Conservation (phyloP, 2,329 filamentous ascomycete species). For the Myriangium duriaei region DNA sequence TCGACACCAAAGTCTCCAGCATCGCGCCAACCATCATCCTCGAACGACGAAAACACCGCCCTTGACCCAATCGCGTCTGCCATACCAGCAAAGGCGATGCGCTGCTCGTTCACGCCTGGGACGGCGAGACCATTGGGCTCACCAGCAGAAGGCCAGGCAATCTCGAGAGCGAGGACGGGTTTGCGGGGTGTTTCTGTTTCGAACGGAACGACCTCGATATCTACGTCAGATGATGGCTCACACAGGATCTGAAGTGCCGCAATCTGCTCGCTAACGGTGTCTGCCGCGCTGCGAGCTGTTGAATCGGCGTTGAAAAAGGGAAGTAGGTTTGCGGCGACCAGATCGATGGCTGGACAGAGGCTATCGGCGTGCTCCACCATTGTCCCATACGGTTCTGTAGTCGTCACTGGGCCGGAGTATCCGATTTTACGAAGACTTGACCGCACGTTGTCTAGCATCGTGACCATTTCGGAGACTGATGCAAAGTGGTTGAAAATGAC, state of each 20-base stretch:
- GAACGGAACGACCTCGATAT: not conserved
- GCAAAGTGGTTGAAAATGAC: slow-evolving; percentile 64
- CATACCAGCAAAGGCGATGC: slow-evolving; percentile 59
- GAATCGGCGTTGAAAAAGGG: slow-evolving; percentile 78
- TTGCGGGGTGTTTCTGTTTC: slow-evolving; percentile 30
- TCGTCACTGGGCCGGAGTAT: slow-evolving; percentile 67
- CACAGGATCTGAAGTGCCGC: slow-evolving; percentile 58
- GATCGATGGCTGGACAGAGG: slow-evolving; percentile 64
- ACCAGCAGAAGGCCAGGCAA: slow-evolving; percentile 72
- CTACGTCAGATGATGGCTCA: slow-evolving; percentile 23
- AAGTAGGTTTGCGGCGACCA: slow-evolving; percentile 79
- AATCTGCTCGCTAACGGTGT: slow-evolving; percentile 64
- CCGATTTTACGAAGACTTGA: slow-evolving; percentile 9
- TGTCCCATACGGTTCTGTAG: slow-evolving; percentile 71
- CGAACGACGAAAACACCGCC: slow-evolving; percentile 70
- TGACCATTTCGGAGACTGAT: slow-evolving; percentile 49
- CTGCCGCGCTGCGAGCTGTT: slow-evolving; percentile 52
- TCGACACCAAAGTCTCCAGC: slow-evolving; percentile 59
- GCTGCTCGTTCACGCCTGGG: slow-evolving; percentile 56
- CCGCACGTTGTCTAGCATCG: slow-evolving; percentile 12
- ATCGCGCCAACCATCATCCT: slow-evolving; percentile 72
- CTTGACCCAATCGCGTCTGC: slow-evolving; percentile 50
- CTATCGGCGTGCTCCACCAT: slow-evolving; percentile 50
- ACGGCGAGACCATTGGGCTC: slow-evolving; percentile 58
- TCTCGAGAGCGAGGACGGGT: slow-evolving; percentile 72